These are phyloP conservation scores for Trametes elegans DNA, from an alignment of 768 basidiomycete genomes.

Conservation along the genomic window DNA sequence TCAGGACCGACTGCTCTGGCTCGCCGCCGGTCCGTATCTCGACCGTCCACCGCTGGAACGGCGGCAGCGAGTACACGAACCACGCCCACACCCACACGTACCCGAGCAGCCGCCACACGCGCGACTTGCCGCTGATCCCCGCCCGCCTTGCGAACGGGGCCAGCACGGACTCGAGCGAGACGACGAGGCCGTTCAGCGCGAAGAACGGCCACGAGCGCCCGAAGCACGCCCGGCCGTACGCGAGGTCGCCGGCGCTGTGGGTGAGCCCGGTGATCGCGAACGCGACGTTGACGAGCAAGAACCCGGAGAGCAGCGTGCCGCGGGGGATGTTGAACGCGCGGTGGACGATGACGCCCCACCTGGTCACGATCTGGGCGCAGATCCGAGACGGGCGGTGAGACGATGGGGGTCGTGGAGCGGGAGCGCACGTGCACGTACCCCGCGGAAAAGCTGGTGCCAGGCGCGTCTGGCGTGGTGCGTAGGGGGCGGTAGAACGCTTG, in stretches of 20 bases:
- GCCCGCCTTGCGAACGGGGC: conserved; percentile 21
- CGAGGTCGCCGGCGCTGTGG: conserved; percentile 35
- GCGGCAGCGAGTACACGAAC: conserved; percentile 5
- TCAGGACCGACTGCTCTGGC: not conserved
- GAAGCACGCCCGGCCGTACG: conserved; percentile 19
- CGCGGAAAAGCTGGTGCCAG: conserved; percentile 40
- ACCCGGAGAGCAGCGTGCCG: conserved; percentile 27
- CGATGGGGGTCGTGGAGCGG: not conserved
- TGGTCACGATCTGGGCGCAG: conserved; percentile 25
- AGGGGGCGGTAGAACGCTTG: not conserved
- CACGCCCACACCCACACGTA: conserved; percentile 16
- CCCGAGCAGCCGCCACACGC: not conserved
- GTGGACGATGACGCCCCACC: conserved; percentile 27
- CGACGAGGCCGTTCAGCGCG: conserved; percentile 32
- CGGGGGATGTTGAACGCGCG: conserved; percentile 25
- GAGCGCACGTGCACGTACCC: conserved; percentile 28
- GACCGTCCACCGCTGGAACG: not conserved
- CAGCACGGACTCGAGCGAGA: conserved; percentile 35
- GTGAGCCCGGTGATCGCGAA: conserved; percentile 36
- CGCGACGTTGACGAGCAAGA: conserved; percentile 34
- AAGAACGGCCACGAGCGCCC: conserved; percentile 28
- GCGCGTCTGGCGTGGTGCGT: conserved; percentile 25
- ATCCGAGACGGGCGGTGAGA: too few relatives aligned
- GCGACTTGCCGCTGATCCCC: not conserved
- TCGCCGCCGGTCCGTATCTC: not conserved